Evolutionary conservation across 495 filamentous ascomycete species (phyloP).

Genomic region (Choiromyces venosus): DNA sequence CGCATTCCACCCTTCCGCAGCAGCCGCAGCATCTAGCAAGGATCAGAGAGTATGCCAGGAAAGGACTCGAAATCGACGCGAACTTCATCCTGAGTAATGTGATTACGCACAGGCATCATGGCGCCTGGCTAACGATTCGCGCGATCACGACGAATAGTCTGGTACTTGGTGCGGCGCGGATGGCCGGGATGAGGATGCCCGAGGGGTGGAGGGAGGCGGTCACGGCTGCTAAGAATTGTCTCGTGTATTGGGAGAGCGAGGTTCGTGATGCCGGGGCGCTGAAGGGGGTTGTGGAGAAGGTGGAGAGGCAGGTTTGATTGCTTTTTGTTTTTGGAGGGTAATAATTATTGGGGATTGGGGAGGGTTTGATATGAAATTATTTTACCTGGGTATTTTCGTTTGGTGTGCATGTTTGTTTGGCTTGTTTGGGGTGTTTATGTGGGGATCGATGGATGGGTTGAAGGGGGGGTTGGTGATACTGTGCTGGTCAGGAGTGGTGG

Average conservation of each 20-base stretch:
- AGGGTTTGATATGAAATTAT: background rate
- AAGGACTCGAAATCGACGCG: conserved; percentile 34
- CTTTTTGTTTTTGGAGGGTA: background rate
- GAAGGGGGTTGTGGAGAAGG: conserved; percentile 22
- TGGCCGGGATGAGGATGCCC: conserved; percentile 29
- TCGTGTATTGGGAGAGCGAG: conserved; percentile 34
- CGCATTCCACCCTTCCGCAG: conserved; percentile 4
- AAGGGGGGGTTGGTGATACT: no score
- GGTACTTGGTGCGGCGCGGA: conserved; percentile 31
- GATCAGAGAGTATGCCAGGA: conserved; percentile 30
- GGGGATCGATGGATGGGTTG: no score
- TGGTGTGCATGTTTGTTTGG: no score
- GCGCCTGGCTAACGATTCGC: conserved; percentile 33
- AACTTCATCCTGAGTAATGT: conserved; percentile 35
- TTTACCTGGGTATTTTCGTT: no score
- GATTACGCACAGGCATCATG: conserved; percentile 35
- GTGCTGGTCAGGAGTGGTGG: no score
- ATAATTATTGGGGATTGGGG: background rate
- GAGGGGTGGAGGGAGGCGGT: conserved; percentile 27
- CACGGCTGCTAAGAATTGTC: conserved; percentile 20
- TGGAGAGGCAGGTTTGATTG: conserved; percentile 16
- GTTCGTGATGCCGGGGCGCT: conserved; percentile 34
- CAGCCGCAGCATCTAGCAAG: background rate
- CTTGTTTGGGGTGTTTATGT: no score
- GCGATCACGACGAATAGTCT: conserved; percentile 30